Evolutionary conservation across 2,329 filamentous ascomycete species (phyloP).

Genomic region (Aspergillus sp.): DNA sequence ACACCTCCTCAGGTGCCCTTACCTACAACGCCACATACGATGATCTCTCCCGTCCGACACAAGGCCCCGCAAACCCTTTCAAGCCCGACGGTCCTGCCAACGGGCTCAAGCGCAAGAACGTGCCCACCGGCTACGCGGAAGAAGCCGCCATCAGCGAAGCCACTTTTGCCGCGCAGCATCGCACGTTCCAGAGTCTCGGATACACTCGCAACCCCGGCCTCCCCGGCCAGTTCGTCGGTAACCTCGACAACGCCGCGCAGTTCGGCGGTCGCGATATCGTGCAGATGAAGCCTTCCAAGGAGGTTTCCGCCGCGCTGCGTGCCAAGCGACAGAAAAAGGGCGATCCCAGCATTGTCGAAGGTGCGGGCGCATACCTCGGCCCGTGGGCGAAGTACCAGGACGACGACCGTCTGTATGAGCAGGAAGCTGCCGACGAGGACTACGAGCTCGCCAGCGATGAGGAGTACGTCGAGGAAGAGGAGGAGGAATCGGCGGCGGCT

Average conservation of each 20-base stretch:
- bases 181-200: slow-evolving; percentile 69
- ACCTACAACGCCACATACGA: slow-evolving; percentile 65
- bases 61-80: slow-evolving; percentile 75
- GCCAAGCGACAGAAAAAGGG: slow-evolving; percentile 83
- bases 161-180: slow-evolving; percentile 83
- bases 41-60: slow-evolving; percentile 63
- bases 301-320: slow-evolving; percentile 65
- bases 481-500: slow-evolving; percentile 52
- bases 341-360: slow-evolving; percentile 78
- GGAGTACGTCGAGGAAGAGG: slow-evolving; percentile 72
- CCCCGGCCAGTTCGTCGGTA: slow-evolving; percentile 48
- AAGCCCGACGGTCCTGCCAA: slow-evolving; percentile 56
- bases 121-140: slow-evolving; percentile 80
- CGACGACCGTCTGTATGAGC: slow-evolving; percentile 69
- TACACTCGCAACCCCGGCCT: slow-evolving; percentile 51
- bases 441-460: slow-evolving; percentile 74
- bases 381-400: slow-evolving; percentile 87
- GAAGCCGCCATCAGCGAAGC: slow-evolving; percentile 89
- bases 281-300: slow-evolving; percentile 63
- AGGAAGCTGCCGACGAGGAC: slow-evolving; percentile 66
- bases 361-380: slow-evolving; percentile 83
- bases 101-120: slow-evolving; percentile 71
- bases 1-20: slow-evolving; percentile 50
- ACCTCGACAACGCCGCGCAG: slow-evolving; percentile 44
- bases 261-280: slow-evolving; percentile 54